Evolutionary conservation across 2,329 filamentous ascomycete genomes (phyloP).

Genomic region (Talaromyces amestolkiae): DNA sequence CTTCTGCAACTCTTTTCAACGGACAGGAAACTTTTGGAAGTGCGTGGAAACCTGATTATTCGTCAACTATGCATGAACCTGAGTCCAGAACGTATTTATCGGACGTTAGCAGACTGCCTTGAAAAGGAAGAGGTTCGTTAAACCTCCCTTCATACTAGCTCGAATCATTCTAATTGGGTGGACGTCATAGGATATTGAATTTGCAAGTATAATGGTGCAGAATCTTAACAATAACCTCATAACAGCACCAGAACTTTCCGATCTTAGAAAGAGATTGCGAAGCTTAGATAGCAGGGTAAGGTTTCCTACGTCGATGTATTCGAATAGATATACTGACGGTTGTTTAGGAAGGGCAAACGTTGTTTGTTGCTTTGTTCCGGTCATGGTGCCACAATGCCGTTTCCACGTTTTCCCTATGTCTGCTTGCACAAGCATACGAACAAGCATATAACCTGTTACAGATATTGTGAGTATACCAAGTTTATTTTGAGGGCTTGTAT

Average conservation of each 20-base stretch:
- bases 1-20: constrained; percentile 93
- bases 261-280: constrained; percentile 81
- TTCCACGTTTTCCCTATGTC: constrained; percentile 90
- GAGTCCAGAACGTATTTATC: constrained; percentile 91
- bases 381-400: constrained; percentile 99
- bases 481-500: not conserved
- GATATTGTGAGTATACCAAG: constrained; percentile 69
- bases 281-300: constrained; percentile 81
- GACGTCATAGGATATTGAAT: constrained; percentile 71
- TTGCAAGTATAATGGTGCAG: constrained; percentile 99
- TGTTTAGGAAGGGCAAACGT: constrained; percentile 78
- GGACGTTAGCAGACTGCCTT: constrained; percentile 91
- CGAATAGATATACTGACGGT: constrained; percentile 22
- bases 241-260: constrained; percentile 88
- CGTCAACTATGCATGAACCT: constrained; percentile 89
- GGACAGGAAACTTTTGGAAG: constrained; percentile 85
- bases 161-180: constrained; percentile 15
- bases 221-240: constrained; percentile 99
- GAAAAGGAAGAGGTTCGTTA: constrained; percentile 78
- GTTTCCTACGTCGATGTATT: constrained; percentile 1
- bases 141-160: not conserved
- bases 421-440: constrained; percentile 95
- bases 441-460: constrained; percentile 95
- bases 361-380: constrained; percentile 90
- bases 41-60: constrained; percentile 92